Base-by-base conservation (phyloP, 2,329 filamentous ascomycete species). In the Orbilia blumenaviensis region DNA sequence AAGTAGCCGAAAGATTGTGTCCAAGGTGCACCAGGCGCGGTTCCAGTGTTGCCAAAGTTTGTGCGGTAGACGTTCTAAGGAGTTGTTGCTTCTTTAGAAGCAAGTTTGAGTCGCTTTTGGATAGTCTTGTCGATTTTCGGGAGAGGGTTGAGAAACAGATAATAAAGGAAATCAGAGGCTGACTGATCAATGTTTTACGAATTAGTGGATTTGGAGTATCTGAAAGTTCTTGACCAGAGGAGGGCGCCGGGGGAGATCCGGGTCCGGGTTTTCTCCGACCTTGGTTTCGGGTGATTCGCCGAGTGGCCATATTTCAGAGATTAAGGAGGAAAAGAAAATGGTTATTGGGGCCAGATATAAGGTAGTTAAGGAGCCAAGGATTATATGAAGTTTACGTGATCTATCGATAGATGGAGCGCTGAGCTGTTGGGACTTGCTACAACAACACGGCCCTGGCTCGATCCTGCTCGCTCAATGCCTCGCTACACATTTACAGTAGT, bases 1-100 rank as follows among this genome's bases (percentile, higher is more conserved):
- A 81, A 3, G 83, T 83, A 34, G 82, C 80, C 9, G 52, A 27
- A 4, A 80, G 62, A 0, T 78, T 48, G 21, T 60, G 23, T 23
- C 36, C 38, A n/a, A 58, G 16, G 12, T 64, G 32, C 21, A 36
- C 38, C n/a, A 58, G 16, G 12, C 58, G 32, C 21, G 44, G n/a
- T 2, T 61, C 63, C 1, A 74, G 25, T 2, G 42, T 23, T 1
- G 12, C 34, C 8, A 62, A 14, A 0, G 34, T 34, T 48, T 46
- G 14, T 9, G 41, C 38, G 3, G 63, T 69, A 12, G 46, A 68
- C 3, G 38, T 25, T 38, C 36, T 41, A 9, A 76, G 46, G 23
- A 68, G 56, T 12, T 58, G 71, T 60, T 76, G 64, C 44, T 76
- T 76, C 50, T 60, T 66, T 29, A 68, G 71, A 0, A 76, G 58